Base-by-base conservation (phyloP, 1,139 yeast genomes). In the Geotrichum phurueaensis region DNA sequence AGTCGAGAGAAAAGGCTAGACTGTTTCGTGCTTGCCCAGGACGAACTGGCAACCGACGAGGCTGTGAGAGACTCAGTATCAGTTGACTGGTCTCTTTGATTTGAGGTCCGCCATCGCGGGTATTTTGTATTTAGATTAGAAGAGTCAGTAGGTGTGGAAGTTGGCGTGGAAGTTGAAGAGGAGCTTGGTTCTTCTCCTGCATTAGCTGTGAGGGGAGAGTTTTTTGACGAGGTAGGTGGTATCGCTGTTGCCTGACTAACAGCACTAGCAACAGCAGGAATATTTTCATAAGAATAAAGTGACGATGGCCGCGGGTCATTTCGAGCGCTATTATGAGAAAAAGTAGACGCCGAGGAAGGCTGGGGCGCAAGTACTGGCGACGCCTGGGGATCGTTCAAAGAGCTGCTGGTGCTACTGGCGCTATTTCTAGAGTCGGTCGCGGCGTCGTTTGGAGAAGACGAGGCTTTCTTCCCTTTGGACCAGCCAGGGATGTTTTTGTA, bases 21-120 rank as follows among this genome's bases (percentile, higher is more conserved):
- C n/a, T 54, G 55, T 13, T 50, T 53, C 2, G 60, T 39, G 36
- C 61, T 59, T 18, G 50, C 33, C 6, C 48, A 25, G 18, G 52
- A 53, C 3, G 61, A 51, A 36, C 47, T 39, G 20, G 47, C 47
- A 7, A 39, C 5, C 2, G 47, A 39, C 20, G 45, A 22, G 3
- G 61, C 52, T n/a, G 51, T 29, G 15, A 57, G 27, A 9, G 56
- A 51, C 18, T 49, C 53, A 4, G 33, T 50, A 13, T 54, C 54
- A 3, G 51, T 12, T 33, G 50, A 51, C 13, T 23, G 50, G 36
- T 47, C 48, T 23, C 18, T 49, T n/a, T 54, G 36, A 2, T 33
- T 2, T 12, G 53, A 51, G 20, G 39, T 36, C 31, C 51, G 23
- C 58, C 58, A 55, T 15, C 31, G 27, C 18, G 53, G 53, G 27